Conservation (phyloP, 345 rosid species). For the Linum usitatissimum region DNA sequence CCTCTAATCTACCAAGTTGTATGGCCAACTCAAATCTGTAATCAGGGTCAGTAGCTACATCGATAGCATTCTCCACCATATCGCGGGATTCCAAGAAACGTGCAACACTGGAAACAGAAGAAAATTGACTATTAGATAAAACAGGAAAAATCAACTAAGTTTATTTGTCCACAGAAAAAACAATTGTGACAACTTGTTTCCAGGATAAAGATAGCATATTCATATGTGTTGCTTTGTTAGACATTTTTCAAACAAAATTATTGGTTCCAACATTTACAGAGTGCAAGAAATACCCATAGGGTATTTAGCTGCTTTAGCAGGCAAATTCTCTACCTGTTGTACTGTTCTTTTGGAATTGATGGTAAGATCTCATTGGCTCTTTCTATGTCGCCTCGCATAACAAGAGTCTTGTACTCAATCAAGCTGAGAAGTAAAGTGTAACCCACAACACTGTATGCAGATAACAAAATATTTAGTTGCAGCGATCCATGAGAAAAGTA, state of each 20-base stretch:
- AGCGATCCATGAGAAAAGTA: slow-evolving; percentile 13
- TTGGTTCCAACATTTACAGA: neutral
- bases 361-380: slow-evolving; percentile 74
- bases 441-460: slow-evolving; percentile 56
- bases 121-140: slow-evolving; percentile 10
- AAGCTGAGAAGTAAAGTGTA: slow-evolving; percentile 78
- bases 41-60: slow-evolving; percentile 94
- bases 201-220: too few species aligned
- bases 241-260: neutral
- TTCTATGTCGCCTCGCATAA: slow-evolving; percentile 86
- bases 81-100: slow-evolving; percentile 96
- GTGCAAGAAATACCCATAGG: neutral
- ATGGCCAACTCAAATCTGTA: slow-evolving; percentile 93
- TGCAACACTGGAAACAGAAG: slow-evolving; percentile 65
- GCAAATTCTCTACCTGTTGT: slow-evolving; percentile 47
- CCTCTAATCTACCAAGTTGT: slow-evolving; percentile 84
- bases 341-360: slow-evolving; percentile 77
- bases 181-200: too few species aligned
- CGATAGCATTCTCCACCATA: slow-evolving; percentile 91
- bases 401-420: slow-evolving; percentile 91
- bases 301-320: neutral
- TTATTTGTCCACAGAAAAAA: neutral
- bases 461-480: slow-evolving; percentile 1
- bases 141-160: neutral
- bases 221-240: neutral